A percentile compares a stretch with the other conserved stretches of the same genome.
These are phyloP conservation scores for Rhododendron molle DNA, from an alignment of 148 eudicot species.

Conservation along the genomic window DNA sequence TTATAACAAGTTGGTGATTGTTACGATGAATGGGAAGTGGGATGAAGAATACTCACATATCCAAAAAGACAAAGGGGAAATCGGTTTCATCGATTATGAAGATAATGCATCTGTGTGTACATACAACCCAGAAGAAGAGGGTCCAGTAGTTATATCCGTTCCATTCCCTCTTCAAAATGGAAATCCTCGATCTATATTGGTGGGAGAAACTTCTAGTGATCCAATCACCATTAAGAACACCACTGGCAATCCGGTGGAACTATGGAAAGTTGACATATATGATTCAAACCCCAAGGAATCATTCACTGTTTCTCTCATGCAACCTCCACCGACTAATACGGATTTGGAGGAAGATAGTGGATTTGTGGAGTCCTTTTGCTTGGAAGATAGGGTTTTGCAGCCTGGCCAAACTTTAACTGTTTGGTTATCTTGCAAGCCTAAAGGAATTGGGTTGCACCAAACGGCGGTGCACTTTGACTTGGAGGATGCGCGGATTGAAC, in stretches of 20 bases:
- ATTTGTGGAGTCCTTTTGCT: constrained; percentile 45
- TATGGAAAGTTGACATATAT: constrained; percentile 63
- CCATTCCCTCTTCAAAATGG: constrained; percentile 67
- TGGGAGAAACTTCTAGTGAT: constrained; percentile 46
- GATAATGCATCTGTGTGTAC: constrained; percentile 52
- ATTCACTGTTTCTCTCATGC: constrained; percentile 69
- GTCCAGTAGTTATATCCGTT: constrained; percentile 52
- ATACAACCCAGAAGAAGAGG: constrained; percentile 61
- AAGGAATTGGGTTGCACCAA: constrained; percentile 65
- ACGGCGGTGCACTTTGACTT: constrained; percentile 69
- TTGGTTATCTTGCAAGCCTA: constrained; percentile 88
- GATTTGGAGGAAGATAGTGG: constrained; percentile 37
- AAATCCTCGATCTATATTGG: constrained; percentile 62
- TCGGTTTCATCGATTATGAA: constrained; percentile 67
- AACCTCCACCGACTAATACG: constrained; percentile 51
- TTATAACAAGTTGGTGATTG: constrained; percentile 19
- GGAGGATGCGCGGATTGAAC: constrained; percentile 56
- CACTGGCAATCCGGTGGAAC: constrained; percentile 49
- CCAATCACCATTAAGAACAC: constrained; percentile 60
- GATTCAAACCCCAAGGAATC: constrained; percentile 77
- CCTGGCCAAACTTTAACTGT: constrained; percentile 48
- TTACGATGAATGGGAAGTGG: constrained; percentile 24
- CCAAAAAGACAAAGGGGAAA: constrained; percentile 65
- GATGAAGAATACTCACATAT: constrained; percentile 67
- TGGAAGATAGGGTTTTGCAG: constrained; percentile 71